These are phyloP conservation scores for Phytophthora pini DNA, from an alignment of 352 stramenopile genomes.

Conservation along the genomic window DNA sequence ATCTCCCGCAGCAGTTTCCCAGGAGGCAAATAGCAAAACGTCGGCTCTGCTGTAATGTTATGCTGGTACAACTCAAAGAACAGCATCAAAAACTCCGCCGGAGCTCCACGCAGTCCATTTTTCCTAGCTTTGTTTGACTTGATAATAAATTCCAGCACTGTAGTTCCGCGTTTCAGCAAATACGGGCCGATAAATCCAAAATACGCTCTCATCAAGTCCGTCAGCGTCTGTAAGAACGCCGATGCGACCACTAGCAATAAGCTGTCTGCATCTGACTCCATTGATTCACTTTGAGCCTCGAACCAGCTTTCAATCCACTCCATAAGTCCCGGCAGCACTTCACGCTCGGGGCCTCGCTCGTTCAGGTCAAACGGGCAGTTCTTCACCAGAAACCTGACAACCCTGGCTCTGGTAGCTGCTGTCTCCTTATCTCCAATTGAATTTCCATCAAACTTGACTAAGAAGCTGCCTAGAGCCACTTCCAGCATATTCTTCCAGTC, in stretches of 20 bases:
- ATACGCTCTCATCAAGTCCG: conserved; percentile 50
- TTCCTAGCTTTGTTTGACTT: conserved; percentile 58
- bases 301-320: conserved; percentile 66
- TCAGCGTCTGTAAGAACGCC: conserved; percentile 61
- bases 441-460: conserved; percentile 21
- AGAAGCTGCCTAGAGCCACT: conserved; percentile 58
- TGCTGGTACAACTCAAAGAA: conserved; percentile 67
- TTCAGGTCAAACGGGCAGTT: conserved; percentile 72
- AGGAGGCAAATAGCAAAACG: conserved; percentile 43
- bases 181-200: conserved; percentile 51
- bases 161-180: conserved; percentile 47
- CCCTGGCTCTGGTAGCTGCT: conserved; percentile 37
- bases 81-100: conserved; percentile 65
- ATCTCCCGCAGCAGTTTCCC: conserved; percentile 48
- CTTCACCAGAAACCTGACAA: conserved; percentile 54
- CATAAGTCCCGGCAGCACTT: conserved; percentile 49
- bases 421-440: conserved; percentile 26
- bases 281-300: conserved; percentile 30
- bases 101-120: conserved; percentile 37
- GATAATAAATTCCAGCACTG: conserved; percentile 70
- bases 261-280: conserved; percentile 46
- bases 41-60: conserved; percentile 42
- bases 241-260: conserved; percentile 49
- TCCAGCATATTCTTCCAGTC: conserved; percentile 65
- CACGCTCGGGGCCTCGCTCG: conserved; percentile 1